These are phyloP conservation scores for Striga asiatica DNA, from an alignment of 257 asterid species.

Conservation along the genomic window DNA sequence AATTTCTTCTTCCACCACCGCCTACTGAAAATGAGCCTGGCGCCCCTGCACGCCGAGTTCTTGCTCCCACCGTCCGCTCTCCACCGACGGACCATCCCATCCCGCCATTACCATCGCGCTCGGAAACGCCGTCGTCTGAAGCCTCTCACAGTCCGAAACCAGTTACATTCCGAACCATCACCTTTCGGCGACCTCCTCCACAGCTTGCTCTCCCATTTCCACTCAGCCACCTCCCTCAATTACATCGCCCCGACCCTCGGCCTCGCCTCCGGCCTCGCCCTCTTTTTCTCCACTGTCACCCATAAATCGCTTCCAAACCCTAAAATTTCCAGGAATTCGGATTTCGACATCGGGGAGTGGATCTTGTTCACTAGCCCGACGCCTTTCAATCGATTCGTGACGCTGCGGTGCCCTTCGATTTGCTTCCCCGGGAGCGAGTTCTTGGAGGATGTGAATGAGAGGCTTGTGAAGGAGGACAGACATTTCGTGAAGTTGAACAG, in stretches of 20 bases:
- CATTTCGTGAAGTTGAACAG: slow-evolving; percentile 60
- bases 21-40: slow-evolving; percentile 33
- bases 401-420: slow-evolving; percentile 79
- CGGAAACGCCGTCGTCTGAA: slow-evolving; percentile 63
- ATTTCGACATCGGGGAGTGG: slow-evolving; percentile 61
- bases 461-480: slow-evolving; percentile 58
- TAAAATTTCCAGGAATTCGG: not conserved
- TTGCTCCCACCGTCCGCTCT: slow-evolving; percentile 18
- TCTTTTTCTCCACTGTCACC: slow-evolving; percentile 29
- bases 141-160: slow-evolving; percentile 21
- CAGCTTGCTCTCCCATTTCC: slow-evolving; percentile 40
- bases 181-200: slow-evolving; percentile 41
- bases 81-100: slow-evolving; percentile 18
- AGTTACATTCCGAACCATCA: slow-evolving; percentile 19
- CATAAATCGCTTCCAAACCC: slow-evolving; percentile 13
- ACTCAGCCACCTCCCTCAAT: slow-evolving; percentile 35
- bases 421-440: slow-evolving; percentile 48
- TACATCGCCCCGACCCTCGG: slow-evolving; percentile 61
- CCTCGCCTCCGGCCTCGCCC: slow-evolving; percentile 58
- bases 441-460: slow-evolving; percentile 54
- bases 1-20: slow-evolving; percentile 4
- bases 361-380: slow-evolving; percentile 71
- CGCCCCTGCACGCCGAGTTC: slow-evolving; percentile 15
- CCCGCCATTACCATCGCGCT: slow-evolving; percentile 31
- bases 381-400: slow-evolving; percentile 86